Conservation (phyloP, 208 protist species). For the Acanthamoeba lenticulata region DNA sequence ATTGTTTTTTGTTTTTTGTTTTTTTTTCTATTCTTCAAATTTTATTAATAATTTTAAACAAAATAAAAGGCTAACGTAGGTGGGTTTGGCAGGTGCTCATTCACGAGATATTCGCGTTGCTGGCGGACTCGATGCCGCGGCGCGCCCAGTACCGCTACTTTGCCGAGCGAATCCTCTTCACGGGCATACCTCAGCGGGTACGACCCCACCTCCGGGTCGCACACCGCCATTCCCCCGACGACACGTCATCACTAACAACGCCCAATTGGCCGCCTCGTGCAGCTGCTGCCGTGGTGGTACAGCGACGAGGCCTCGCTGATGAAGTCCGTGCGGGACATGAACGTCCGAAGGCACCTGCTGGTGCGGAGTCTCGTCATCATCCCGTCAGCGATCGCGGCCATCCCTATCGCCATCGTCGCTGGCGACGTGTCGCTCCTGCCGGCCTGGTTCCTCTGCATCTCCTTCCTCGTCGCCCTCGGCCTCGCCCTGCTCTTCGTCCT, state of each 20-base stretch:
- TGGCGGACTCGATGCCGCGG: not conserved
- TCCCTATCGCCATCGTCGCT: not conserved
- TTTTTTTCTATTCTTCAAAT: not conserved
- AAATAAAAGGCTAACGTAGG: too few relatives aligned
- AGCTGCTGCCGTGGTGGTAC: constrained; percentile 56
- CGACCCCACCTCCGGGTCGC: not conserved
- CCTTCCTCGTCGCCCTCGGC: constrained; percentile 15
- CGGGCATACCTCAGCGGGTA: constrained; percentile 5
- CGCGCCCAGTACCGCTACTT: constrained; percentile 49
- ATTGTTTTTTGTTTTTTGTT: not conserved
- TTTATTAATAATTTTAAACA: not conserved
- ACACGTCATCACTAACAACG: not conserved
- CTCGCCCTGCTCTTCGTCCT: not conserved
- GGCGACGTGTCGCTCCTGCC: constrained; percentile 25
- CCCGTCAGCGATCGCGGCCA: not conserved
- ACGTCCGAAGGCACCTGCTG: not conserved
- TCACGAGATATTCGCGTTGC: constrained; percentile 24
- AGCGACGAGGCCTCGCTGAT: constrained; percentile 15
- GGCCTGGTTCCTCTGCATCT: constrained; percentile 55
- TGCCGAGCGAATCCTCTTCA: constrained; percentile 41
- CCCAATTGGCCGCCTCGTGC: not conserved
- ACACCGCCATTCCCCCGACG: not conserved
- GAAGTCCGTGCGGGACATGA: not conserved
- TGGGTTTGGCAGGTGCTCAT: not conserved
- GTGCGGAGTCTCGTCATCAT: constrained; percentile 42